Evolutionary conservation across 225 moss, liverwort and hornwort species (phyloP).

Genomic region (Bryum argenteum): DNA sequence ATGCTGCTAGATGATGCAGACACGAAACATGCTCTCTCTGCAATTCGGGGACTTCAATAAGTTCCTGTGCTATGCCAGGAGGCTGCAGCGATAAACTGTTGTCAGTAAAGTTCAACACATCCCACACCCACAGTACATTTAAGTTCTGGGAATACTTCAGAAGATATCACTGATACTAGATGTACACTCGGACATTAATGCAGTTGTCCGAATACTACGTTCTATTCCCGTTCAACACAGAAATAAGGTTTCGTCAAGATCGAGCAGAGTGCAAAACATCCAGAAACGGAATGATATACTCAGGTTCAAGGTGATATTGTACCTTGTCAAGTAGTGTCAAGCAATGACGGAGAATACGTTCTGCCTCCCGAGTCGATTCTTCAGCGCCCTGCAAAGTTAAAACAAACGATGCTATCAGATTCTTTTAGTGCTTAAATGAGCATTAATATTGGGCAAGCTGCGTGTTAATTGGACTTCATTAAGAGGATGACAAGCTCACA

Average conservation of each 20-base stretch:
- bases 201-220: background rate
- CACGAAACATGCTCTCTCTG: slow-evolving; percentile 74
- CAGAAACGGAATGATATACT: slow-evolving; percentile 11
- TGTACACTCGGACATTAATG: background rate
- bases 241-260: background rate
- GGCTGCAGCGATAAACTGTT: slow-evolving; percentile 44
- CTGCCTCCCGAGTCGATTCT: slow-evolving; percentile 57
- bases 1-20: slow-evolving; percentile 69
- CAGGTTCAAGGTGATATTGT: slow-evolving; percentile 10
- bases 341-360: slow-evolving; percentile 54
- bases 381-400: slow-evolving; percentile 39
- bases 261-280: background rate
- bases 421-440: background rate
- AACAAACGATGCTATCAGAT: slow-evolving; percentile 15
- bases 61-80: slow-evolving; percentile 62
- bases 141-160: background rate
- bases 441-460: background rate
- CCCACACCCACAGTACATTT: background rate
- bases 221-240: background rate
- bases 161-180: background rate
- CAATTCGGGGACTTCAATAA: slow-evolving; percentile 70
- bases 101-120: slow-evolving; percentile 20
- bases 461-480: background rate
- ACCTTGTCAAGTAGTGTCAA: slow-evolving; percentile 80
- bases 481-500: background rate